A percentile compares a stretch with the other conserved stretches of the same genome.
These are phyloP conservation scores for Glycine soja DNA, from an alignment of 306 rosid genomes.

Conservation along the genomic window DNA sequence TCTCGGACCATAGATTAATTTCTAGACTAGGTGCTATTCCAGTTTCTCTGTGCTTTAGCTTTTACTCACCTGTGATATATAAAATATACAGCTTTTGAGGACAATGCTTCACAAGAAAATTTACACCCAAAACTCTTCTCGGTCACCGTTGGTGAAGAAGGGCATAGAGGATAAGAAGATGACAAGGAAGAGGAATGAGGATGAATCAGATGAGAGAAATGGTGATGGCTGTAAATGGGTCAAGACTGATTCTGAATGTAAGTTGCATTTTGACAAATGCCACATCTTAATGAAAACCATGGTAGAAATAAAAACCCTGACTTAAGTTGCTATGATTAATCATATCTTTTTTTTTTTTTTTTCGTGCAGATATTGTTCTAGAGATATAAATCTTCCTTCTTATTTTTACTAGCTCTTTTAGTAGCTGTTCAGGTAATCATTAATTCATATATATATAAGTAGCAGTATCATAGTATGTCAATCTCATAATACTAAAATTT, in stretches of 20 bases:
- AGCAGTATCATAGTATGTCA: not conserved
- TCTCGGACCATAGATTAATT: not conserved
- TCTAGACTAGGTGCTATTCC: not conserved
- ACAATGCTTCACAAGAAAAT: conserved; percentile 86
- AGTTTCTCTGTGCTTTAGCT: not conserved
- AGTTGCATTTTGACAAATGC: conserved; percentile 36
- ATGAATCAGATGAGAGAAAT: conserved; percentile 54
- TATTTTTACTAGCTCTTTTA: conserved; percentile 35
- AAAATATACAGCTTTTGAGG: conserved; percentile 73
- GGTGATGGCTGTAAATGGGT: conserved; percentile 89
- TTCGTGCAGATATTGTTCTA: conserved; percentile 88
- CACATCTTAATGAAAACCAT: conserved; percentile 8
- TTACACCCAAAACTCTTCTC: conserved; percentile 58
- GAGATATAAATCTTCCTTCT: conserved; percentile 67
- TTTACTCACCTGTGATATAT: not conserved
- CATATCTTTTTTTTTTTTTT: conserved; percentile 29
- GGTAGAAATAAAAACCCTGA: not conserved
- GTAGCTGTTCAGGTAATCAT: conserved; percentile 50
- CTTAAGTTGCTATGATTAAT: conserved; percentile 21
- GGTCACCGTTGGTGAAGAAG: conserved; percentile 64
- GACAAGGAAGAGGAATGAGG: conserved; percentile 51
- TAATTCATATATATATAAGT: not conserved
- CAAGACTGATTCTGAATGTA: conserved; percentile 98
- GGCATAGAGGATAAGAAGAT: conserved; percentile 62
- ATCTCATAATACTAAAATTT: conserved; percentile 8